These are phyloP conservation scores for Trichoderma erinaceum DNA, from an alignment of 495 filamentous ascomycete genomes.

Conservation along the genomic window DNA sequence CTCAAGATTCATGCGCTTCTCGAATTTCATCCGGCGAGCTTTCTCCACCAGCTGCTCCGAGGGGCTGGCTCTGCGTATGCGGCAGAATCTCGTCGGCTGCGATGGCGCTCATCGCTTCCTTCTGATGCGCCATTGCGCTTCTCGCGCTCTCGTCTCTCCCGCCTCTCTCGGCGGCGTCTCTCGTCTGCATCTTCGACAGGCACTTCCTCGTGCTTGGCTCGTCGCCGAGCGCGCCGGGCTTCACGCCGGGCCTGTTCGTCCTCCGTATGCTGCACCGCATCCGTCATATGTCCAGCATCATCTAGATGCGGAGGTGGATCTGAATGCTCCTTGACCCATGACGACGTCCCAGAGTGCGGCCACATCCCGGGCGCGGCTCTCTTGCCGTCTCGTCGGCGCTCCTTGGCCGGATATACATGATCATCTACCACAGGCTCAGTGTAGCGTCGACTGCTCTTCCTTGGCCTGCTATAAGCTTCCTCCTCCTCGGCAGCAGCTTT, in stretches of 20 bases:
- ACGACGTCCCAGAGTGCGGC: slow-evolving; percentile 52
- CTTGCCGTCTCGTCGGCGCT: slow-evolving; percentile 31
- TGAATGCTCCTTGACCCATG: slow-evolving; percentile 55
- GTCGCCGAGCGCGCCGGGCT: slow-evolving; percentile 38
- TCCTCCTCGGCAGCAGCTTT: slow-evolving; percentile 25
- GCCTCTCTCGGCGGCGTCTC: slow-evolving; percentile 37
- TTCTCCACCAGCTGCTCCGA: slow-evolving; percentile 51
- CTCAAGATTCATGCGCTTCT: not conserved
- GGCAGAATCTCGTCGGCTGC: slow-evolving; percentile 29
- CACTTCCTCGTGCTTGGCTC: slow-evolving; percentile 38
- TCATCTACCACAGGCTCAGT: slow-evolving; percentile 33
- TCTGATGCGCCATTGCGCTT: slow-evolving; percentile 33
- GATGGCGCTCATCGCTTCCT: slow-evolving; percentile 36
- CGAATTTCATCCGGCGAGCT: slow-evolving; percentile 30
- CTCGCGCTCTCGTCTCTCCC: slow-evolving; percentile 36
- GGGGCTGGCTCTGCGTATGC: slow-evolving; percentile 23
- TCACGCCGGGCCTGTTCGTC: slow-evolving; percentile 45
- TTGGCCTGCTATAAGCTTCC: slow-evolving; percentile 16
- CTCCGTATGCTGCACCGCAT: slow-evolving; percentile 29
- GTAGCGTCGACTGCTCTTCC: slow-evolving; percentile 28
- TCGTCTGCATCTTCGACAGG: slow-evolving; percentile 39
- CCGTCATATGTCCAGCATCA: slow-evolving; percentile 23
- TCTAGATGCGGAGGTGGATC: slow-evolving; percentile 44
- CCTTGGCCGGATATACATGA: slow-evolving; percentile 40
- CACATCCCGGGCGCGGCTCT: slow-evolving; percentile 33